Percentiles rank a stretch among this genome's conserved stretches.
Evolutionary conservation across 441 rosid species (phyloP).

Genomic region (Viola pubescens): DNA sequence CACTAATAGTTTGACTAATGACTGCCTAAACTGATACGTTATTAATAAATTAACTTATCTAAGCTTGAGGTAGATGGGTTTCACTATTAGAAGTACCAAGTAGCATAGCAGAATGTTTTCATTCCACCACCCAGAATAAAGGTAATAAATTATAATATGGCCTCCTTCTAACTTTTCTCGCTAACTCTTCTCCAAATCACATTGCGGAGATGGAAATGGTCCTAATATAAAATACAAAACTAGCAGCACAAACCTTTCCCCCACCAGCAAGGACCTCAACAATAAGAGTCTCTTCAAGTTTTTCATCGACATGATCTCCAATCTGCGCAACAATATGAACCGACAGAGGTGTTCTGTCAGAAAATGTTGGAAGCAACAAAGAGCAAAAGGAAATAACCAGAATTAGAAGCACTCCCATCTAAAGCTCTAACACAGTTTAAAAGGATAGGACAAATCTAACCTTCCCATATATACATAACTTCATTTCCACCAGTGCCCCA

Average conservation of each 20-base stretch:
- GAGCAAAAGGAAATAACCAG: conserved; percentile 5
- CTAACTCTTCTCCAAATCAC: not conserved
- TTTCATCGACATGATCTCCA: conserved; percentile 39
- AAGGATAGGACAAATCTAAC: conserved; percentile 31
- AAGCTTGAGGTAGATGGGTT: no score
- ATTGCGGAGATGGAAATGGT: not conserved
- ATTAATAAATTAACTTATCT: no score
- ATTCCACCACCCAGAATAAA: no score
- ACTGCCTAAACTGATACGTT: no score
- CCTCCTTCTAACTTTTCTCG: no score
- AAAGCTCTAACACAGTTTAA: not conserved
- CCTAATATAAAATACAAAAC: no score
- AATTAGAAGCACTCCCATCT: not conserved
- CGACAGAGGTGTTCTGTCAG: conserved; percentile 7
- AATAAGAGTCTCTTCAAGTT: conserved; percentile 64
- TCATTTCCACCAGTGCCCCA: conserved; percentile 80
- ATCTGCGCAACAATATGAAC: conserved; percentile 32
- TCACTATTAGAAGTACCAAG: no score
- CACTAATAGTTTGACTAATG: no score
- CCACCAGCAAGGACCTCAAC: conserved; percentile 87
- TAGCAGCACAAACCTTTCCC: conserved; percentile 71
- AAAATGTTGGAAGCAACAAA: conserved; percentile 7
- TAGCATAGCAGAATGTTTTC: no score
- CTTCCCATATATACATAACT: conserved; percentile 84
- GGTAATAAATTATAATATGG: no score